phyloP scores from a whole-genome alignment of 371 early-diverging fungal genomes.

The Mucor circinelloides region DNA sequence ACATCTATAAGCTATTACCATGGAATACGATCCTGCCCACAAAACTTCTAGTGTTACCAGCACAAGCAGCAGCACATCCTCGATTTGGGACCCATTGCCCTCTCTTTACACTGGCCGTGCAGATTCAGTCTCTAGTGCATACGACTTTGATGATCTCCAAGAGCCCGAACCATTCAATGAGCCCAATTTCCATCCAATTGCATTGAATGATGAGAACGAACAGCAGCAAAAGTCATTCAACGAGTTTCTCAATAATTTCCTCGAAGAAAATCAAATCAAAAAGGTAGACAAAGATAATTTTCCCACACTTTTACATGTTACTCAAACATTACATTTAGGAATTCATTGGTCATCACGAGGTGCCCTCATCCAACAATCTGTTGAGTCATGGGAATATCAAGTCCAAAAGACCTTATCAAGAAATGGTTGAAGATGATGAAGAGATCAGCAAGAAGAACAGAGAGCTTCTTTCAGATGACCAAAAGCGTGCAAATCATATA shows the following conservation, averaged over 20 bases:
- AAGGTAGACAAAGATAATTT: conserved; percentile 4
- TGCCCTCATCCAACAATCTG: conserved; percentile 9
- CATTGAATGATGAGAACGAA: conserved; percentile 4
- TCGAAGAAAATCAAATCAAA: conserved; percentile 10
- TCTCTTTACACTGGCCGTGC: conserved; percentile 30
- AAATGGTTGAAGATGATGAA: not conserved
- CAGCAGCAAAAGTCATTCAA: conserved; percentile 9
- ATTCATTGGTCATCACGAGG: conserved; percentile 9
- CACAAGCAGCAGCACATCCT: conserved; percentile 24
- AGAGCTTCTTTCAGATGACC: conserved; percentile 58
- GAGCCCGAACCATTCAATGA: conserved; percentile 25
- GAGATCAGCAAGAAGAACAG: conserved; percentile 2
- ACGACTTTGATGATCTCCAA: conserved; percentile 18
- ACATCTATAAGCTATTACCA: not conserved
- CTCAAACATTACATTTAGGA: not conserved
- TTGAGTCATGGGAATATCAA: conserved; percentile 14
- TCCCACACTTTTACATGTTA: conserved; percentile 7
- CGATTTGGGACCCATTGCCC: conserved; percentile 29
- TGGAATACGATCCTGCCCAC: conserved; percentile 33
- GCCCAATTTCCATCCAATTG: not conserved
- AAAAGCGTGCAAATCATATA: conserved; percentile 86
- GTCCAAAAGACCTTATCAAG: conserved; percentile 5
- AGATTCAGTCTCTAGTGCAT: conserved; percentile 22
- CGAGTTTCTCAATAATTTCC: conserved; percentile 25
- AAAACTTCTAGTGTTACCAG: conserved; percentile 36